A percentile compares a stretch with the other conserved stretches of the same genome.
Evolutionary conservation across 108 stramenopile genomes (phyloP).

Genomic region (Craspedostauros australis): DNA sequence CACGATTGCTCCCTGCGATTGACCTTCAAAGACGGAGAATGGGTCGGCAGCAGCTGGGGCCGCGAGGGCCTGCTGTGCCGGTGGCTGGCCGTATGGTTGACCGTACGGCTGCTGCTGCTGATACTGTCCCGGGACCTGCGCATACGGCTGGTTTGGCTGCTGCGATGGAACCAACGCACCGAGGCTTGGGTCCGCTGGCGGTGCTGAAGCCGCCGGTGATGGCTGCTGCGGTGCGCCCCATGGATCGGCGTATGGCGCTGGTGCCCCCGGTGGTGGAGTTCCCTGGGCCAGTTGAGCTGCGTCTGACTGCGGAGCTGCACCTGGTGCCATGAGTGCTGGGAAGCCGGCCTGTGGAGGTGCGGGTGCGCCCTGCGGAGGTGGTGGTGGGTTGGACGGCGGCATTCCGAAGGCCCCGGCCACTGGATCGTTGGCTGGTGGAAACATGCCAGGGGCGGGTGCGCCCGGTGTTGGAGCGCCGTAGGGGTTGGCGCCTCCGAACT

Average conservation of each 20-base stretch:
- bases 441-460: too few relatives aligned
- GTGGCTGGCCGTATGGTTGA: constrained; percentile 9
- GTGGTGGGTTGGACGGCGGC: too few relatives aligned
- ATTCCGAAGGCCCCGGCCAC: too few relatives aligned
- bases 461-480: constrained; percentile 22
- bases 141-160: constrained; percentile 47
- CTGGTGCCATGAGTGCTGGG: too few relatives aligned
- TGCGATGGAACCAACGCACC: constrained; percentile 58
- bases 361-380: too few relatives aligned
- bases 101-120: not conserved
- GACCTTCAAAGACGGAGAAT: constrained; percentile 46
- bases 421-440: too few relatives aligned
- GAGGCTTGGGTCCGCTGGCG: constrained; percentile 7
- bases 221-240: constrained; percentile 1
- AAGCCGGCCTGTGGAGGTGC: too few relatives aligned
- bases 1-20: constrained; percentile 7
- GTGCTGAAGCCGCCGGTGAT: constrained; percentile 1
- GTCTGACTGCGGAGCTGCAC: too few relatives aligned
- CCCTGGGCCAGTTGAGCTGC: too few relatives aligned
- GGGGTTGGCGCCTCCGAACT: constrained; percentile 1
- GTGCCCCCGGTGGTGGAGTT: too few relatives aligned
- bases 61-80: constrained; percentile 4
- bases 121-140: constrained; percentile 20
- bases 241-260: constrained; percentile 6
- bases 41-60: constrained; percentile 35